Base-by-base conservation (phyloP, 768 basidiomycete genomes). In the Hygrocybe coccinea region DNA sequence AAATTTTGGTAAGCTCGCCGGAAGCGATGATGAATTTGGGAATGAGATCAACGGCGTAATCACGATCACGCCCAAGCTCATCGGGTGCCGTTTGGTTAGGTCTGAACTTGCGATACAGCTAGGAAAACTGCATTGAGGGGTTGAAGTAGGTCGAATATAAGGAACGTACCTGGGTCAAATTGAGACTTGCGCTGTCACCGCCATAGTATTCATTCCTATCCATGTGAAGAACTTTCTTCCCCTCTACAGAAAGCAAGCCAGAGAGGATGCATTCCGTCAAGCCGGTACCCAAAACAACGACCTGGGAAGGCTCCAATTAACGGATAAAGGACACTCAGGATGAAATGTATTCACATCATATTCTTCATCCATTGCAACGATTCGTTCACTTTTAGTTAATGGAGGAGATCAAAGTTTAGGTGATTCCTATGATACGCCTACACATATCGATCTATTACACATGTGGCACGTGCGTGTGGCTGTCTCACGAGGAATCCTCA, bases 1-100 rank as follows among this genome's bases (percentile, higher is more conserved):
- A 87, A 73, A 99, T 98, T 74, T 87, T 89, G 52, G 95, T 97
- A 67, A 99, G 86, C 72, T 97, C 95, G 54, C 97, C 97, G 10
- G 91, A 93, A 25, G 97, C 89, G 64, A 98, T 94, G 78, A 98
- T 98, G 78, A 99, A 99, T 75, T 99, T 98, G 69, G 97, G 95
- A 65, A 97, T 88, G 61, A 97, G 86, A 78, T 97, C 97, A 62
- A 98, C 88, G 54, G 93, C 93, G 66, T 97, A 99, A 76, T 98
- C 97, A 57, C 97, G 84, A 76, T 98, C 97, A 50, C 95, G 88
- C 44, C 97, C 97, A 49, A 98, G 85, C 62, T 89, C 89, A 36
- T 82, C 65, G 2, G 97, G 93, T 25, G 89, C 81, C 22, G 82
- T 63, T 68, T 90, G 81, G 64, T 86, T 77, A 37, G 83, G 79